phyloP scores from a whole-genome alignment of 345 rosid species.

The Eucalyptus sp. region DNA sequence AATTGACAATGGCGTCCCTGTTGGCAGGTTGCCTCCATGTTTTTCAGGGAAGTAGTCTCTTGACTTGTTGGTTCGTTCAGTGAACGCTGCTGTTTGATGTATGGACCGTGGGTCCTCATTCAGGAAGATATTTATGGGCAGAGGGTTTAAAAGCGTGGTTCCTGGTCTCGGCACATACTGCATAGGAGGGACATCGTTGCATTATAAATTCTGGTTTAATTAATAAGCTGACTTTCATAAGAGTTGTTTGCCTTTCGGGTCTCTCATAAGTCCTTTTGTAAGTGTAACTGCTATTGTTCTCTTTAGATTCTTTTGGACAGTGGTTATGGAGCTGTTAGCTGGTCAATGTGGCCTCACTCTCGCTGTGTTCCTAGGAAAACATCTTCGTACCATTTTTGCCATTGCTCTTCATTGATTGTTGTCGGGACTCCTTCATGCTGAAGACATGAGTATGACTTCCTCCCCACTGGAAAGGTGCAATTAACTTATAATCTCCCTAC shows the following conservation, averaged over 20 bases:
- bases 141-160: slow-evolving; percentile 21
- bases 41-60: slow-evolving; percentile 80
- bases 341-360: neutral
- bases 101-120: slow-evolving; percentile 59
- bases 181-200: neutral
- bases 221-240: neutral
- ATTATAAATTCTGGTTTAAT: neutral
- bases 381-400: neutral
- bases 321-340: neutral
- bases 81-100: slow-evolving; percentile 36
- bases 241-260: neutral
- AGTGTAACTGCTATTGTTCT: neutral
- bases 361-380: neutral
- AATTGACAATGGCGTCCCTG: neutral
- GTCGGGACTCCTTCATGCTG: neutral
- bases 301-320: neutral
- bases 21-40: slow-evolving; percentile 66
- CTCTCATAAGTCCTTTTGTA: neutral
- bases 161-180: neutral
- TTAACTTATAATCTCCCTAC: neutral
- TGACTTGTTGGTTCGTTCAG: slow-evolving; percentile 60
- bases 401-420: neutral
- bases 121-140: slow-evolving; percentile 47
- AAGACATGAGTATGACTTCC: neutral
- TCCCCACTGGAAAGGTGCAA: neutral